phyloP scores from a whole-genome alignment of 768 basidiomycete species.

The Phaeolepiota aurea region DNA sequence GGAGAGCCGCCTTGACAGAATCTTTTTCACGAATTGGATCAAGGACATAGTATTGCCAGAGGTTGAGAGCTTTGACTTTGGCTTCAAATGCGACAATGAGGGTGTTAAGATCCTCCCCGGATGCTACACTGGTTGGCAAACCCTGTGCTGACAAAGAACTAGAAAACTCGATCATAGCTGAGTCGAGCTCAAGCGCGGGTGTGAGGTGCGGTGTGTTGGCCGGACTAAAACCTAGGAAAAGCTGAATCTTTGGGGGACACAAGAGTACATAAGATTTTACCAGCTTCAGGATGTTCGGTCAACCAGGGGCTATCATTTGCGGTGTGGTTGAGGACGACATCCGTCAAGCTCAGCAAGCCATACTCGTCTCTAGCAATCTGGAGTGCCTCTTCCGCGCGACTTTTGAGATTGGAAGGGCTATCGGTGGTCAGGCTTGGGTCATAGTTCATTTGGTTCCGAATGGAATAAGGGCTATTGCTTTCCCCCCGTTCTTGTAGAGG shows the following conservation, averaged over 20 bases:
- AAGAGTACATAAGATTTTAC: slow-evolving; percentile 29
- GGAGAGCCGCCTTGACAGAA: slow-evolving; percentile 46
- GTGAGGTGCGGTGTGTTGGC: slow-evolving; percentile 86
- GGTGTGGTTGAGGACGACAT: slow-evolving; percentile 97
- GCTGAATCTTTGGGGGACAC: neutral
- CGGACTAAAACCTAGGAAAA: slow-evolving; percentile 70
- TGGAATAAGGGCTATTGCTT: slow-evolving; percentile 90
- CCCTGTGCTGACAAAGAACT: slow-evolving; percentile 50
- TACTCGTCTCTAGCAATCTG: slow-evolving; percentile 73
- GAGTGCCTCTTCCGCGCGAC: slow-evolving; percentile 56
- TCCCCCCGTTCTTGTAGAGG: slow-evolving; percentile 89
- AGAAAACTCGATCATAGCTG: slow-evolving; percentile 79
- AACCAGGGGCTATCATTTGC: slow-evolving; percentile 93
- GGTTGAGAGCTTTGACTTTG: slow-evolving; percentile 52
- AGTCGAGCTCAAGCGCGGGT: slow-evolving; percentile 89
- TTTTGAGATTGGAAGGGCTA: slow-evolving; percentile 39
- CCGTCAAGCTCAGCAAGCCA: slow-evolving; percentile 84
- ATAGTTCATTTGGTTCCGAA: slow-evolving; percentile 79
- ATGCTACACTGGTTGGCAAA: slow-evolving; percentile 64
- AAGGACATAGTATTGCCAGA: slow-evolving; percentile 95
- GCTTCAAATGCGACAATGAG: slow-evolving; percentile 58
- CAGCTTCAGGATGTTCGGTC: slow-evolving; percentile 90
- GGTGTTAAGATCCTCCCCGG: slow-evolving; percentile 56
- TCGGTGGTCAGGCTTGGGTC: slow-evolving; percentile 64
- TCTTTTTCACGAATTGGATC: slow-evolving; percentile 60